Percentiles rank a stretch among this genome's conserved stretches.
Conservation (phyloP, 2,329 filamentous ascomycete genomes). For the Hymenoscyphus repandus region DNA sequence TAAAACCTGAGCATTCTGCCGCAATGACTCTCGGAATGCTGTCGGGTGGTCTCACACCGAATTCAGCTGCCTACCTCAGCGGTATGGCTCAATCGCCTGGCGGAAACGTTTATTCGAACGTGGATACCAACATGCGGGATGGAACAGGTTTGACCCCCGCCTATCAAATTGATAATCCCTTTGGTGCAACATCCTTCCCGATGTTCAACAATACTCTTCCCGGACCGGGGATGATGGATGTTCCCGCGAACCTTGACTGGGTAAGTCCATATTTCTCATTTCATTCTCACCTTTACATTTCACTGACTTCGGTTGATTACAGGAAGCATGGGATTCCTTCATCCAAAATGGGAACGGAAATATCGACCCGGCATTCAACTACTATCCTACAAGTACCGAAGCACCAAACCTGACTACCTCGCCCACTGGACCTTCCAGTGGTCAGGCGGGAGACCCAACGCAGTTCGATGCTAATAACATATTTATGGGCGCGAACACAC, state of each 20-base stretch:
- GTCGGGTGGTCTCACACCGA: slow-evolving; percentile 53
- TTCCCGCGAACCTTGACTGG: slow-evolving; percentile 56
- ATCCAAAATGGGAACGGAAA: slow-evolving; percentile 49
- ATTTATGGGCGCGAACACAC: slow-evolving; percentile 33
- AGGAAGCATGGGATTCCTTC: slow-evolving; percentile 67
- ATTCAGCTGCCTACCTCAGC: slow-evolving; percentile 32
- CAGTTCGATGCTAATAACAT: slow-evolving; percentile 23
- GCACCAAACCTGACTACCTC: slow-evolving; percentile 14
- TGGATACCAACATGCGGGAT: slow-evolving; percentile 27
- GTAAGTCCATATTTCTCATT: slow-evolving; percentile 38
- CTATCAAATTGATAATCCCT: slow-evolving; percentile 26
- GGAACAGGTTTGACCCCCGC: slow-evolving; percentile 38
- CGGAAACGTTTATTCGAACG: slow-evolving; percentile 21
- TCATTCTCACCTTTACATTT: slow-evolving; percentile 6
- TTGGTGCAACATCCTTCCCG: slow-evolving; percentile 41
- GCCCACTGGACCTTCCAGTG: slow-evolving; percentile 12
- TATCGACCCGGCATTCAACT: slow-evolving; percentile 28
- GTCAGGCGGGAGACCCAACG: background rate
- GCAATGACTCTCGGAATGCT: slow-evolving; percentile 68
- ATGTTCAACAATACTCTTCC: slow-evolving; percentile 42
- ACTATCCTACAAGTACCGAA: slow-evolving; percentile 25
- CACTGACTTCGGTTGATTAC: slow-evolving; percentile 24
- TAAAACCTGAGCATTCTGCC: slow-evolving; percentile 59
- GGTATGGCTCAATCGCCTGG: slow-evolving; percentile 32
- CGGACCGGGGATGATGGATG: slow-evolving; percentile 44